Evolutionary conservation across 306 rosid genomes (phyloP).

Genomic region (Cucumis cinereus): DNA sequence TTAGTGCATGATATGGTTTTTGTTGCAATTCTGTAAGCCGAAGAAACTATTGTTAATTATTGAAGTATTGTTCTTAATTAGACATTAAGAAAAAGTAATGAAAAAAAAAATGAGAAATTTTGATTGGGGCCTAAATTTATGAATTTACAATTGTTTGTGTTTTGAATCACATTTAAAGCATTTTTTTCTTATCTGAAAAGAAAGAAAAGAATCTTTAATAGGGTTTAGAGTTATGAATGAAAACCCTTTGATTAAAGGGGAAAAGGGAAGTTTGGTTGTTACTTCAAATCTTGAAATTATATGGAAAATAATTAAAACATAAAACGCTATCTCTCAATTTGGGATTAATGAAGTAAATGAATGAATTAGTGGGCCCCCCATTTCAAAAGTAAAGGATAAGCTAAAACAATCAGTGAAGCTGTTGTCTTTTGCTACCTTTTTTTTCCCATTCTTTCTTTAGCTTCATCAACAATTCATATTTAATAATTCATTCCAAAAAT

Average conservation of each 20-base stretch:
- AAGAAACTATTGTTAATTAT: too few relatives aligned
- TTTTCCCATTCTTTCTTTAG: conserved; percentile 21
- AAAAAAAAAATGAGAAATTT: neutral
- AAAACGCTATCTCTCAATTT: neutral
- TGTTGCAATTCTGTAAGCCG: too few relatives aligned
- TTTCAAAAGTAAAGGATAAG: conserved; percentile 3
- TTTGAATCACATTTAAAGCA: neutral
- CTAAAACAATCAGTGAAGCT: conserved; percentile 1
- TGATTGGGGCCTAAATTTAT: neutral
- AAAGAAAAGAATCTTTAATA: neutral
- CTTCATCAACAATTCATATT: conserved; percentile 26
- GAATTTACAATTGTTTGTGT: neutral
- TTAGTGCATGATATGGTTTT: too few relatives aligned
- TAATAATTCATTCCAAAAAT: neutral
- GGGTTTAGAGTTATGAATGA: neutral
- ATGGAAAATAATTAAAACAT: too few relatives aligned
- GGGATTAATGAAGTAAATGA: neutral
- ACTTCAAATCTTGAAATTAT: too few relatives aligned
- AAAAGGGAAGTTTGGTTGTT: neutral
- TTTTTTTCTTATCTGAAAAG: neutral
- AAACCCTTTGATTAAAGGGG: neutral
- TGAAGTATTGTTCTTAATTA: too few relatives aligned
- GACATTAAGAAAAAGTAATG: too few relatives aligned
- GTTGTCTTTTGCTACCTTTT: conserved; percentile 7
- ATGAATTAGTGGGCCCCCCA: neutral